Percentiles rank a stretch among this genome's conserved stretches.
These are phyloP conservation scores for Metarhizium brunneum DNA, from an alignment of 2,329 filamentous ascomycete species.

Conservation along the genomic window DNA sequence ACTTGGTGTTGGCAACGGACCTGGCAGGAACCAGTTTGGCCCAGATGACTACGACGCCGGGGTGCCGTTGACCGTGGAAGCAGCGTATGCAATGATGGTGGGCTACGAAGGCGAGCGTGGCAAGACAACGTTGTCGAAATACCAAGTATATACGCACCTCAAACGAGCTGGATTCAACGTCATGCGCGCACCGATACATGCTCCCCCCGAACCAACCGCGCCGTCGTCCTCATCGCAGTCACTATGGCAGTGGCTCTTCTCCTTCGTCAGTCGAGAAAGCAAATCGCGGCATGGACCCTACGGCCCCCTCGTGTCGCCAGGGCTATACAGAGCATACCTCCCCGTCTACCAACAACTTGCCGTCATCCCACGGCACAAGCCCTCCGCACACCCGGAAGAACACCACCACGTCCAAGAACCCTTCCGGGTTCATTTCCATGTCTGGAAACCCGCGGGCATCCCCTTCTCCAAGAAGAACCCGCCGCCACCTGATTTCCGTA, in stretches of 20 bases:
- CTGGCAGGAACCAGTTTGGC: slow-evolving; percentile 11
- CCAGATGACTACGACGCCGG: slow-evolving; percentile 47
- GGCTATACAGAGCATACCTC: slow-evolving; percentile 56
- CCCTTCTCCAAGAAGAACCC: slow-evolving; percentile 74
- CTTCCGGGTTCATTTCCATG: slow-evolving; percentile 67
- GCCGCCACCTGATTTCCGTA: slow-evolving; percentile 70
- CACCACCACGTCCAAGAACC: slow-evolving; percentile 31
- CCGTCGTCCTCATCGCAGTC: slow-evolving; percentile 13
- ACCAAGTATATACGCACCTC: slow-evolving; percentile 78
- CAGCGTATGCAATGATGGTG: slow-evolving; percentile 77
- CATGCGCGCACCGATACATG: slow-evolving; percentile 49
- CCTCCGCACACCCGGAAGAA: slow-evolving; percentile 18
- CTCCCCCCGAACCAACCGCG: not conserved
- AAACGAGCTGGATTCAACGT: slow-evolving; percentile 78
- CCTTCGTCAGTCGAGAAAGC: slow-evolving; percentile 28
- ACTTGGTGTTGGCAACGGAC: slow-evolving; percentile 15
- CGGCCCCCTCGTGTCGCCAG: slow-evolving; percentile 52
- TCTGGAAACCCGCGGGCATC: slow-evolving; percentile 60
- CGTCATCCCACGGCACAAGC: slow-evolving; percentile 64
- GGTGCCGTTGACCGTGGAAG: slow-evolving; percentile 83
- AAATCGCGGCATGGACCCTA: slow-evolving; percentile 22
- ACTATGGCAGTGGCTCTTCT: slow-evolving; percentile 46
- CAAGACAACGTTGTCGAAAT: slow-evolving; percentile 64
- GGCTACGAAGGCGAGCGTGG: slow-evolving; percentile 56
- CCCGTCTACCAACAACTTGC: slow-evolving; percentile 70